Base-by-base conservation (phyloP, 805 yeast genomes). In the Starmerella bombi region DNA sequence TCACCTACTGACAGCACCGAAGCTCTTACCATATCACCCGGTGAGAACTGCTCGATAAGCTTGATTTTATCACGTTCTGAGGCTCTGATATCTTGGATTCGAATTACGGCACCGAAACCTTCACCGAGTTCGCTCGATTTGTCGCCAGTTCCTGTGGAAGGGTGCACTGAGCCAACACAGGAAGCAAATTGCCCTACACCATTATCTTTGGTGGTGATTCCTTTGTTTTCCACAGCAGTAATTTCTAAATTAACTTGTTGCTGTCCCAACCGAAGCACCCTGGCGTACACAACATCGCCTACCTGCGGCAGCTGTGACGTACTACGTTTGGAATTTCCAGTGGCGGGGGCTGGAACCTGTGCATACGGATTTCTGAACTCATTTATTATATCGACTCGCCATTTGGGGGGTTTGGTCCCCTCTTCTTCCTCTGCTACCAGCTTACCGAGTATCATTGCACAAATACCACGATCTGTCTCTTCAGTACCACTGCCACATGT, bases 21-120 rank as follows among this genome's bases (percentile, higher is more conserved):
- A 0, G 94, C 95, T 46, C 94, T 69, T 2, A 91, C 81, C 38
- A 91, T 73, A 59, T 91, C 99, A 14, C 96, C 96, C 0, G 97
- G 97, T 50, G 72, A 72, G 61, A 77, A 91, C 55, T 85, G 70
- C 16, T 82, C 82, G 42, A 74, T 70, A 25, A 88, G 69, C 53
- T 79, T 78, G 25, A 85, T 86, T 53, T 74, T 74, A 56, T 91
- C 98, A 54, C 94, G 68, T 50, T 91, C 95, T 0, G 95, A 83
- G 17, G 88, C 77, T 45, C 96, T 69, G 1, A 91, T 75, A 59
- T 91, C 98, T 59, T 84, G 93, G 2, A 80, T 67, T 53, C 97
- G 66, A 35, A 86, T 77, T 6, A 84, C 67, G 0, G 93, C 97
- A 52, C 80, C 83, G 63, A 81, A 86, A 18, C 80, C 80, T 54